phyloP scores from a whole-genome alignment of 2,329 filamentous ascomycete genomes.

The Torrubiellomyces zombiae region DNA sequence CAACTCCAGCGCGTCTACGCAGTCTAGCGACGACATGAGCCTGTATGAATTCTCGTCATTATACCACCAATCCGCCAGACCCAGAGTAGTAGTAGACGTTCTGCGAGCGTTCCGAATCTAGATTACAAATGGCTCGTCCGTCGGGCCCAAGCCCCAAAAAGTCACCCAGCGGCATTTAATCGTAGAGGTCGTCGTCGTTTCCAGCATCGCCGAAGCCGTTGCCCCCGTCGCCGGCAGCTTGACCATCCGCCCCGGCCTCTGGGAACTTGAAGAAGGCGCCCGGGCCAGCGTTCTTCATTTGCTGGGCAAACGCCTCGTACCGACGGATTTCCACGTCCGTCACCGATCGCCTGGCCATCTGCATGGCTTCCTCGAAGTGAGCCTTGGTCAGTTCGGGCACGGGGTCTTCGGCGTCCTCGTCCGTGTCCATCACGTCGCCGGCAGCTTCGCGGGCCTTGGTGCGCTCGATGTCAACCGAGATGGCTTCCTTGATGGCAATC shows the following conservation, averaged over 20 bases:
- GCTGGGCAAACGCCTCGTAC: slow-evolving; percentile 96
- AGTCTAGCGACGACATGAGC: no score
- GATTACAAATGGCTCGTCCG: slow-evolving; percentile 28
- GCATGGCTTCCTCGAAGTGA: slow-evolving; percentile 98
- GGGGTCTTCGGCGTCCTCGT: slow-evolving; percentile 71
- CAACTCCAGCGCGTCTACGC: no score
- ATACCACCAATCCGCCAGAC: no score
- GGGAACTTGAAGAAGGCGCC: slow-evolving; percentile 99
- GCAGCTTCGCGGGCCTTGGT: slow-evolving; percentile 76
- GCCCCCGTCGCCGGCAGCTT: slow-evolving; percentile 37
- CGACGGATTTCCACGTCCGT: slow-evolving; percentile 93
- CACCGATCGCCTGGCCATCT: slow-evolving; percentile 81
- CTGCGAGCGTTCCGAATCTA: no score
- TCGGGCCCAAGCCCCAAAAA: slow-evolving; percentile 1
- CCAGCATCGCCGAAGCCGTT: slow-evolving; percentile 67
- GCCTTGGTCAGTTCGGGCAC: slow-evolving; percentile 90
- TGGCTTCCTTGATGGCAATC: slow-evolving; percentile 97
- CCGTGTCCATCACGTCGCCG: slow-evolving; percentile 56
- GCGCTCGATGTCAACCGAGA: slow-evolving; percentile 74
- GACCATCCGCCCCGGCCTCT: slow-evolving; percentile 49
- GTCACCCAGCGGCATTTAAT: slow-evolving; percentile 47
- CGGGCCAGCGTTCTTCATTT: slow-evolving; percentile 95
- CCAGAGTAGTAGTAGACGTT: no score
- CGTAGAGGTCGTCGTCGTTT: slow-evolving; percentile 93
- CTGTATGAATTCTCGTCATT: no score